Percentiles rank a stretch among this genome's conserved stretches.
phyloP scores from a whole-genome alignment of 495 filamentous ascomycete genomes.

The Niebla homalea region DNA sequence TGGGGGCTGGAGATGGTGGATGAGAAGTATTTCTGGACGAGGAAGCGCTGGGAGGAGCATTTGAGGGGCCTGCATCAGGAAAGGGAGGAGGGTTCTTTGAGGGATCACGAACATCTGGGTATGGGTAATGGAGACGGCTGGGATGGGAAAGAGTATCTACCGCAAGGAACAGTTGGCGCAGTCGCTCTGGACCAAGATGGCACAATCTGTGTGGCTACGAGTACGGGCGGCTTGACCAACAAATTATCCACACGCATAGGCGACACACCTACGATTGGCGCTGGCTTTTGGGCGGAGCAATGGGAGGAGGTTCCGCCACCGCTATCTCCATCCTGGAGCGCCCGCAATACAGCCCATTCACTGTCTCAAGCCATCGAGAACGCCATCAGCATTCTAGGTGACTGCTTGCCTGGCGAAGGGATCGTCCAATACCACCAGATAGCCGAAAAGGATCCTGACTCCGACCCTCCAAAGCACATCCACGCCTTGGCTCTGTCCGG shows the following conservation, averaged over 20 bases:
- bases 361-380: not conserved
- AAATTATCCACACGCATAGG: conserved; percentile 77
- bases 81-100: conserved; percentile 9
- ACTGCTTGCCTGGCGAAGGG: conserved; percentile 2
- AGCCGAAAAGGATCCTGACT: not conserved
- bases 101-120: conserved; percentile 25
- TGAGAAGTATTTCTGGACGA: conserved; percentile 64
- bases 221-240: conserved; percentile 80
- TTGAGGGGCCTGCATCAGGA: conserved; percentile 42
- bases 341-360: not conserved
- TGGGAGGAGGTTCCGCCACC: conserved; percentile 30
- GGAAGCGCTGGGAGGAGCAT: conserved; percentile 75
- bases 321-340: not conserved
- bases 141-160: conserved; percentile 46
- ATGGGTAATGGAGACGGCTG: conserved; percentile 21
- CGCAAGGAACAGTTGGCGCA: conserved; percentile 76
- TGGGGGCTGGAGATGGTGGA: conserved; percentile 69
- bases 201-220: conserved; percentile 64
- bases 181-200: conserved; percentile 66
- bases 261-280: conserved; percentile 75
- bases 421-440: conserved; percentile 7
- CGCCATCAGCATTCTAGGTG: not conserved
- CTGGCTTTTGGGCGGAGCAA: conserved; percentile 83
- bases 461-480: conserved; percentile 2
- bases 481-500: conserved; percentile 63